Percentiles rank a stretch among this genome's conserved stretches.
phyloP scores from a whole-genome alignment of 306 rosid genomes.

The Glycine tomentella region DNA sequence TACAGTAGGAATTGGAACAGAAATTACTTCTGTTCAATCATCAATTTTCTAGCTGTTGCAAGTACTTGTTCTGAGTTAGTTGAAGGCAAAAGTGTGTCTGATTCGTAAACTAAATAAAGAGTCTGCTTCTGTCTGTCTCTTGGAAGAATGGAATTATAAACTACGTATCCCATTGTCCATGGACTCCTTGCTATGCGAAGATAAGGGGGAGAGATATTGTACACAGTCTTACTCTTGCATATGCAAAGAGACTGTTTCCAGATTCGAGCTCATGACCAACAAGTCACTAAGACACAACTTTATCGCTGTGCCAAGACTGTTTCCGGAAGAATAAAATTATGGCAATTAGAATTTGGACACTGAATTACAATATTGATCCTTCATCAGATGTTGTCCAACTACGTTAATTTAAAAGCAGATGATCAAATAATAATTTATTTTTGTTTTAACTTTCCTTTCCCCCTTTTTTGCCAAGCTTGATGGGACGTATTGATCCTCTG shows the following conservation, averaged over 20 bases:
- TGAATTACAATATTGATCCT: background rate
- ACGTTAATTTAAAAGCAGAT: slow-evolving; percentile 8
- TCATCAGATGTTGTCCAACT: background rate
- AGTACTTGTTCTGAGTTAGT: background rate
- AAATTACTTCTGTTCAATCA: background rate
- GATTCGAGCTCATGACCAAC: too few species aligned
- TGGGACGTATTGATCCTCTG: slow-evolving; percentile 2
- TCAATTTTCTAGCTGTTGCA: background rate
- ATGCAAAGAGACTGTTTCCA: too few species aligned
- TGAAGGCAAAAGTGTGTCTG: too few species aligned
- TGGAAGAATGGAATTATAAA: background rate
- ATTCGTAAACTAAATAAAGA: too few species aligned
- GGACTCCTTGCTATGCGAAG: too few species aligned
- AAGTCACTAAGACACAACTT: too few species aligned
- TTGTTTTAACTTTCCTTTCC: background rate
- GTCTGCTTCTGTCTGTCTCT: background rate
- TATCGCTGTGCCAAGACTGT: too few species aligned
- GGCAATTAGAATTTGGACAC: background rate
- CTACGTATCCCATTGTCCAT: too few species aligned
- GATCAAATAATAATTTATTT: background rate
- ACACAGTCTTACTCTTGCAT: too few species aligned
- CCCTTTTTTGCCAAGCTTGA: background rate
- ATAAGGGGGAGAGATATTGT: too few species aligned
- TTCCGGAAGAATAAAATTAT: background rate
- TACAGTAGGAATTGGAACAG: too few species aligned